These are phyloP conservation scores for Stagonosporopsis rhizophila DNA, from an alignment of 2,329 filamentous ascomycete genomes.

Conservation along the genomic window DNA sequence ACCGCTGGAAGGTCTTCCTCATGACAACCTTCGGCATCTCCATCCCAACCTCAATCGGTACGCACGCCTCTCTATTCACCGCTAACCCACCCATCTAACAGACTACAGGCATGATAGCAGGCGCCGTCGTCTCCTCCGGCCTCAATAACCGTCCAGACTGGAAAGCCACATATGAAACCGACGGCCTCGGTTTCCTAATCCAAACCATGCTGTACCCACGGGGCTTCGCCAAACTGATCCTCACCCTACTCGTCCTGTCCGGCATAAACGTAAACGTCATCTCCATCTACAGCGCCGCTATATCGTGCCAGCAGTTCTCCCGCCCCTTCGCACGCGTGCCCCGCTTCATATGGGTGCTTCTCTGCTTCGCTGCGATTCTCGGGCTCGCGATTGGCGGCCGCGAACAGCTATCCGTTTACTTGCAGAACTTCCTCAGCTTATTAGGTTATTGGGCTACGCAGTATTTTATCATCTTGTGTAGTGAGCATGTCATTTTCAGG, in stretches of 20 bases:
- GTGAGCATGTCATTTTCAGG: slow-evolving; percentile 56
- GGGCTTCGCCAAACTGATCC: slow-evolving; percentile 58
- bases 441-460: slow-evolving; percentile 58
- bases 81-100: no score
- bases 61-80: not conserved
- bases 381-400: slow-evolving; percentile 55
- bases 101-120: slow-evolving; percentile 49
- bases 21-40: slow-evolving; percentile 53
- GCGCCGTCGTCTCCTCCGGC: slow-evolving; percentile 52
- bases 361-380: slow-evolving; percentile 54
- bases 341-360: slow-evolving; percentile 57
- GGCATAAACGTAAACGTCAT: slow-evolving; percentile 57
- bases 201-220: slow-evolving; percentile 54
- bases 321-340: slow-evolving; percentile 60
- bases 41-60: slow-evolving; percentile 51
- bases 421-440: slow-evolving; percentile 55
- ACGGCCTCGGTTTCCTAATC: slow-evolving; percentile 58
- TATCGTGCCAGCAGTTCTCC: slow-evolving; percentile 57
- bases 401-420: slow-evolving; percentile 51
- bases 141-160: slow-evolving; percentile 47
- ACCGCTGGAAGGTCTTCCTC: slow-evolving; percentile 50
- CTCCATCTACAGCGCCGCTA: slow-evolving; percentile 59
- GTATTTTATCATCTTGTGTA: slow-evolving; percentile 56
- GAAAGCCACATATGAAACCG: slow-evolving; percentile 49
- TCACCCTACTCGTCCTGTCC: slow-evolving; percentile 53